Base-by-base conservation (phyloP, 495 filamentous ascomycete species). In the Talaromyces liani region DNA sequence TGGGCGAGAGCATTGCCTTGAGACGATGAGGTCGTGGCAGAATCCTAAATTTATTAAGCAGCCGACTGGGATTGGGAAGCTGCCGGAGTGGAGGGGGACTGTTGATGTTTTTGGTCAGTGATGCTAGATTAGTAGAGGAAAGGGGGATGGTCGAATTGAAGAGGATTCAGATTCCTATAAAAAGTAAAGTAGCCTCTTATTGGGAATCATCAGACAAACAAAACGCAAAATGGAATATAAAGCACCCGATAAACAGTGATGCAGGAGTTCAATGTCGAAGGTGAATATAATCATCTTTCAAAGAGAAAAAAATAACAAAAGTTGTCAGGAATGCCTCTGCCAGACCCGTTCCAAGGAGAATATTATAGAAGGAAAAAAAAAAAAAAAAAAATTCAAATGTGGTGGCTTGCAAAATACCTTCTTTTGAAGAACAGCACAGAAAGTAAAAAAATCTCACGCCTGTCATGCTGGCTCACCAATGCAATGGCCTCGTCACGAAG, bases 401-500 rank as follows among this genome's bases (percentile, higher is more conserved):
- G 27, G 4, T 56, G 53, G 22, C 22, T 56, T 56, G 27, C 53
- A 56, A 16, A 27, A 27, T 56, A 27, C 53, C 22, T 25, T 25
- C 10, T 56, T 56, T 58, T 14, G 31, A 36, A 58, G 27, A 18
- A 36, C 16, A 22, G n/a, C 55, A 64, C 49, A 58, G 64, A 63
- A 67, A 65, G 60, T 49, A 63, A 65, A 31, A 63, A 69, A 60
- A 66, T 60, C 57, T 64, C 54, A 58, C 65, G 64, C 59, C 65
- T 65, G 47, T 51, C 45, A 63, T 63, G 55, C 51, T 63, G 34
- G 62, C n/a, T 62, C 20, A 49, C 60, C 60, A 54, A 62, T 53
- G 60, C 60, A 51, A 62, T 54, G 45, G 45, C 41, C 27, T 53
- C 45, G 14, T 62, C 45, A 51, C 25, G 27, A 54, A 62, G 18